phyloP scores from a whole-genome alignment of 73 alveolate species.

The Paramecium caudatum region DNA sequence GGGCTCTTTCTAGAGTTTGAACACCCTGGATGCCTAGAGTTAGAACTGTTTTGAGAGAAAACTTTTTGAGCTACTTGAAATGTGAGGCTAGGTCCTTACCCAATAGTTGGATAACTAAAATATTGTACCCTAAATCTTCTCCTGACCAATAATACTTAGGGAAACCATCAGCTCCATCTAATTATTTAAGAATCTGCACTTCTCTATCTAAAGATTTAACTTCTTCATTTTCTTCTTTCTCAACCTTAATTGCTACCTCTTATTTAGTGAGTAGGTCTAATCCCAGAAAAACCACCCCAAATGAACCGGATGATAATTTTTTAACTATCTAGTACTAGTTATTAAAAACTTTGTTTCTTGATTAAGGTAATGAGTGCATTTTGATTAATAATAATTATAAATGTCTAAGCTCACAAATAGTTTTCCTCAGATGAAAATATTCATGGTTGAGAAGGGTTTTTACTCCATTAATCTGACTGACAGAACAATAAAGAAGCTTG shows the following conservation, averaged over 20 bases:
- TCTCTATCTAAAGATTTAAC: slow-evolving; percentile 72
- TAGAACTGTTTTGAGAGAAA: slow-evolving; percentile 69
- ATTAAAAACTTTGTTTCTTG: slow-evolving; percentile 63
- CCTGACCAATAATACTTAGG: slow-evolving; percentile 76
- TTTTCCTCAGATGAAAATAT: not conserved
- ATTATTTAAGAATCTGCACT: slow-evolving; percentile 64
- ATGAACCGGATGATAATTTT: slow-evolving; percentile 93
- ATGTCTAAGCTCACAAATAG: not conserved
- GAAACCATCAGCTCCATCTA: slow-evolving; percentile 69
- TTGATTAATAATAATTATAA: slow-evolving; percentile 22
- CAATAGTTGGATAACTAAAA: slow-evolving; percentile 66
- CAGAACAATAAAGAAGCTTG: slow-evolving; percentile 15
- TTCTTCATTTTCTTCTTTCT: slow-evolving; percentile 77
- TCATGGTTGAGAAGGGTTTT: slow-evolving; percentile 46
- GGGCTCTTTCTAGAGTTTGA: slow-evolving; percentile 61
- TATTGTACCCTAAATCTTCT: slow-evolving; percentile 66
- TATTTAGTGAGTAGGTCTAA: slow-evolving; percentile 56
- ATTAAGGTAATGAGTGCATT: not conserved
- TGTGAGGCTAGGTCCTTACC: slow-evolving; percentile 74
- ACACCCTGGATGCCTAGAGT: slow-evolving; percentile 51
- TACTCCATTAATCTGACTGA: slow-evolving; percentile 2
- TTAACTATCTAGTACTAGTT: slow-evolving; percentile 66
- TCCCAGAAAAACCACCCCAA: slow-evolving; percentile 91
- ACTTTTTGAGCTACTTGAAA: slow-evolving; percentile 69
- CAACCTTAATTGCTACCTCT: slow-evolving; percentile 74